Base-by-base conservation (phyloP, 75 land plant genomes). In the Sequoiadendron giganteum region DNA sequence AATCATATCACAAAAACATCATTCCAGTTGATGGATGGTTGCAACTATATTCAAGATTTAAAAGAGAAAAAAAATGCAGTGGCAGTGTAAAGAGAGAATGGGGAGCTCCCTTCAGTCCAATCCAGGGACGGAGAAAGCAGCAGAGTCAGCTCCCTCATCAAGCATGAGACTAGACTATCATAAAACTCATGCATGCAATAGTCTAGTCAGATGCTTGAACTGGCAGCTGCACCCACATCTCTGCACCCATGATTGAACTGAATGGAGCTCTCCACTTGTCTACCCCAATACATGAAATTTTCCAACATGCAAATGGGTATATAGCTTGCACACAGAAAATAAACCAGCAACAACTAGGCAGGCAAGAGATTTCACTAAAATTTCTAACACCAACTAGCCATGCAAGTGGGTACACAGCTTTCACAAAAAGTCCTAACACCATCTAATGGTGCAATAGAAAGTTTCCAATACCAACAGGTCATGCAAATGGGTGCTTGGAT, bases 101-200 rank as follows among this genome's bases (percentile, higher is more conserved):
- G 87, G 87, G 87, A 86, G 87, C 87, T 86, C 87, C 87, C 87
- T 86, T 86, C 87, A 86, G 87, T 86, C 87, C 87, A 86, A 86
- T 56, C 45, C 19, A 86, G 43, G 81, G 81, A 78, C 73, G n/a
- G 45, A 54, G 72, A 10, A 54, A 49, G 39, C 45, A 36, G 68
- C 39, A 86, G 42, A 39, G 6, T 86, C 87, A 18, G 87, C 87
- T 86, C 87, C 87, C 87, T 58, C 75, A 61, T 86, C 87, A 86
- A 55, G 72, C 87, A 54, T 40, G 25, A 18, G 87, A 36, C 87
- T 55, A 86, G 14, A 39, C 40, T 49, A 86, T 54, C 36, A 86
- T 56, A 68, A 49, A 25, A 21, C 68, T 14, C 21, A 10, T n/a
- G 43, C 21, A 54, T 28, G 39, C n/a, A 68, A 54, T 86, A 86